Base-by-base conservation (phyloP, 257 asterid genomes). In the Solanum habrochaites region DNA sequence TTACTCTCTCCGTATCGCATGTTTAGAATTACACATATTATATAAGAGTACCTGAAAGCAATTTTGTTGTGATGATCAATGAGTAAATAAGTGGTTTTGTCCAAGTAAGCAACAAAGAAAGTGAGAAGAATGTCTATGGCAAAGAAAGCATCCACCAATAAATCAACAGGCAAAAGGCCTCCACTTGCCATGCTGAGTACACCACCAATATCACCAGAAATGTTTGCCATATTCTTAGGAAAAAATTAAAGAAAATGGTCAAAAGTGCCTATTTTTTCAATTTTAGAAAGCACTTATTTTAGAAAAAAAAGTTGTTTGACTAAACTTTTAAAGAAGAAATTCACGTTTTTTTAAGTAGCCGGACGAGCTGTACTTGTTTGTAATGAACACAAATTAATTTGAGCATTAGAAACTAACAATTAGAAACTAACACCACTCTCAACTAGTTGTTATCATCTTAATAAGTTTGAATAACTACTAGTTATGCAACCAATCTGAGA, bases 101-200 rank as follows among this genome's bases (percentile, higher is more conserved):
- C 99, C 89, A 95, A 88, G 92, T 93, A 97, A 32, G 99, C 98
- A 5, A 95, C 92, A 92, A 94, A 95, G 92, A 97, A 97, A 81
- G 97, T 95, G 87, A 97, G 93, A 25, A 95, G 31, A 87, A 97
- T 95, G 39, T 97, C 98, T 10, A 91, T 71, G 43, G 87, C 94
- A 18, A 97, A 97, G 94, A 93, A 95, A 87, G 87, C 94, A 88
- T 97, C 98, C 12, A 97, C 98, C 6, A 89, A 90, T 91, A 95
- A 85, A 89, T 97, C 99, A 18, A 93, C 88, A 7, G 96, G 97
- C 93, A 92, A 27, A 83, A 97, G 97, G 23, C 96, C 91, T 70
- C 94, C 93, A 3, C 93, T 90, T 4, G 96, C 91, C 99, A 95
- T 67, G 99, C 98, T 3, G 99, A 97, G 92, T 97, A 97, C 52